Base-by-base conservation (phyloP, 108 stramenopile species). In the Cafeteria roenbergensis region DNA sequence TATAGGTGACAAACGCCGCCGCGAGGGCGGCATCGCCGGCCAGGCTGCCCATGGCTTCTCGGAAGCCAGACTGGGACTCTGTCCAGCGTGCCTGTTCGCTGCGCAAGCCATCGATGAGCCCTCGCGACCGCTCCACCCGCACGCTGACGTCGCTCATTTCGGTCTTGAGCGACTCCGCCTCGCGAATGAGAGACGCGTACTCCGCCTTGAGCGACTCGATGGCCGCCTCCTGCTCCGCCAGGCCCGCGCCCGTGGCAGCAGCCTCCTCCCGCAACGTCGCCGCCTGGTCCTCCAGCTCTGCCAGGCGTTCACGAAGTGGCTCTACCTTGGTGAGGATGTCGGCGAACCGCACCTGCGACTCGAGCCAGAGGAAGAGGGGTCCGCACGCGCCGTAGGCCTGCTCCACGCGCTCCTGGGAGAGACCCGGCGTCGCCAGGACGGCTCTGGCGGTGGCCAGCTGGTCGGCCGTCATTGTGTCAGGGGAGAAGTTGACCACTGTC, bases 61-160 rank as follows among this genome's bases (percentile, higher is more conserved):
- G 79, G 65, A 99, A 97, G 34, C 77, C 69, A 72, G 85, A 83
- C 22, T 88, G 80, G 36, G 88, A 87, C 72, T 85, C 86, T 24
- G 86, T 65, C 98, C 98, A 99, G 34, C 98, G 88, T 31, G 87
- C 88, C 70, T 92, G 91, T 68, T 99, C 98, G 62, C 89, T 85
- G 50, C 83, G 83, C 55, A 99, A 73, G 65, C 88, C 91, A 57
- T 83, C 79, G 63, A 99, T 69, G 25, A 97, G 76, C 62, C 85
- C 90, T 65, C 91, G 81, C 3, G 93, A 92, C 21, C 95, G 86
- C 24, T 83, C 80, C n/a, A 96, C 94, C 71, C 89, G 88, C 0
- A 69, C 76, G 38, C 80, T 87, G 26, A 96, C 94, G 28, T 75
- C 67, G 62, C 88, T 88, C 93, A 97, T 95, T 78, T 95, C 95